Percentiles rank a stretch among this genome's conserved stretches.
These are phyloP conservation scores for Scheffersomyces titani DNA, from an alignment of 1,139 yeast species.

Conservation along the genomic window DNA sequence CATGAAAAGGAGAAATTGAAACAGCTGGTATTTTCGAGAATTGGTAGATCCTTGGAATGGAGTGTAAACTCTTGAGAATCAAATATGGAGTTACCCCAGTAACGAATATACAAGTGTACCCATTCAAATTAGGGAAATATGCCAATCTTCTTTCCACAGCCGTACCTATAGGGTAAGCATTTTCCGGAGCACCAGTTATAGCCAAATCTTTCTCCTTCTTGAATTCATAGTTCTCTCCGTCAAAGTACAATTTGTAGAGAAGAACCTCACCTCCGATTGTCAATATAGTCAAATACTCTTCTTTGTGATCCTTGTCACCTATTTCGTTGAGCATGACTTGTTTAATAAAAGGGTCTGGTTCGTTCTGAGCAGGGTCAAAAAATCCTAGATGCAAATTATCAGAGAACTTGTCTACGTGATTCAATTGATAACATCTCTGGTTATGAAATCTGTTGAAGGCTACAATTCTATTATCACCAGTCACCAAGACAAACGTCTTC, in stretches of 20 bases:
- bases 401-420: conserved; percentile 58
- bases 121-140: conserved; percentile 59
- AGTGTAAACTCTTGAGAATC: conserved; percentile 62
- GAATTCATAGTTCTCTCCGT: conserved; percentile 51
- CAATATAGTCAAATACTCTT: conserved; percentile 66
- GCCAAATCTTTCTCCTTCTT: conserved; percentile 48
- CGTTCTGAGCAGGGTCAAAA: conserved; percentile 59
- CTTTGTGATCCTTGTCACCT: conserved; percentile 57
- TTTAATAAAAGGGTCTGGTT: conserved; percentile 75
- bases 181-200: conserved; percentile 75
- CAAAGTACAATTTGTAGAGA: conserved; percentile 61
- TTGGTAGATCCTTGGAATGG: conserved; percentile 67
- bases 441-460: conserved; percentile 65
- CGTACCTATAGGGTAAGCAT: conserved; percentile 70
- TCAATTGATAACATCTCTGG: conserved; percentile 65
- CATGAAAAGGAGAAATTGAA: conserved; percentile 58
- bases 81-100: conserved; percentile 77
- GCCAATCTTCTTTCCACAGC: conserved; percentile 68
- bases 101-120: conserved; percentile 62
- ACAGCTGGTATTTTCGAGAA: conserved; percentile 66
- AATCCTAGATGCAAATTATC: conserved; percentile 54
- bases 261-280: conserved; percentile 81
- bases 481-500: conserved; percentile 63
- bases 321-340: conserved; percentile 66
- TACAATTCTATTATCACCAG: conserved; percentile 75